Evolutionary conservation across 305 asterid species (phyloP), one percentile per base, ranked within the genome.

Genomic region (Fraxinus sp.): DNA sequence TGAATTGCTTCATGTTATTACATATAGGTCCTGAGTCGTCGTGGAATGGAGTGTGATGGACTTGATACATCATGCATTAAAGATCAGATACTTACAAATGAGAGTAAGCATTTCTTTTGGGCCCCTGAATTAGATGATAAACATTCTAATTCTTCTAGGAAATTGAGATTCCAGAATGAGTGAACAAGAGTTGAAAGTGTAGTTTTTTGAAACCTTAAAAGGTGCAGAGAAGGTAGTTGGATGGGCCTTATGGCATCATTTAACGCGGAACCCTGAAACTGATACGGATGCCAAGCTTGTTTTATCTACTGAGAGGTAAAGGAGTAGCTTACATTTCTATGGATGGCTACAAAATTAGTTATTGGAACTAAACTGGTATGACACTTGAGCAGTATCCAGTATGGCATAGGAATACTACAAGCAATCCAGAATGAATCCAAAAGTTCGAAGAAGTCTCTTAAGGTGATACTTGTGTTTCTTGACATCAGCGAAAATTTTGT

Each of bases 211-310:
- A 84, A 84, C 73, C 68, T 32, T 77, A 83, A 86, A 83, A 92
- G 96, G 96, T 89, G 94, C 96, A 57, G 94, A 92, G 81, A 92
- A 91, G 90, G 93, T 91, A 62, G 88, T 92, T 74, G 94, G 93
- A 79, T 92, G 96, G 96, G 94, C 94, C 85, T 82, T 92, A 87
- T 90, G 93, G 84, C 90, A 89, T 84, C 90, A 90, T 85, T 80
- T 92, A 80, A 92, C 86, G 90, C 76, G 79, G 52, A 87, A 88
- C 83, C 86, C 90, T 87, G 91, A 32, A 84, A 89, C 90, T 84
- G 93, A 88, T 82, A 75, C 85, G 44, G 90, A 85, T 79, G 80
- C 87, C 11, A 86, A 84, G 87, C 86, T 88, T 78, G 88, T 87
- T 73, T 79, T 92, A 85, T 84, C 96, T 80, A 86, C 85, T 30